Percentiles rank a stretch among this genome's conserved stretches.
These are phyloP conservation scores for Magnusiomyces magnusii DNA, from an alignment of 1,139 yeast genomes.

Conservation along the genomic window DNA sequence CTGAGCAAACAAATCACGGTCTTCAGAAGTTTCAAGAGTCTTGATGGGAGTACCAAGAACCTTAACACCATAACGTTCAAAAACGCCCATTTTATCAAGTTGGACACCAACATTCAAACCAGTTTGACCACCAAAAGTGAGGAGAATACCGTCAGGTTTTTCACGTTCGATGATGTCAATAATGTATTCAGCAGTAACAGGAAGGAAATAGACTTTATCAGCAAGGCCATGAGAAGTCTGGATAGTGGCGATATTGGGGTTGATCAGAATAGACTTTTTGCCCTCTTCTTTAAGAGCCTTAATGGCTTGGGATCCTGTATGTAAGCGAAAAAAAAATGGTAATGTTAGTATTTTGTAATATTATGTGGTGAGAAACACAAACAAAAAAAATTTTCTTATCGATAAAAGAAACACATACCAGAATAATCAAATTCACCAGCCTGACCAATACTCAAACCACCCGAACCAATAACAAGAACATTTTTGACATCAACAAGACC, in stretches of 20 bases:
- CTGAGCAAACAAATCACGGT: conserved; percentile 90
- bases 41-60: conserved; percentile 96
- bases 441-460: conserved; percentile 97
- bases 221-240: conserved; percentile 98
- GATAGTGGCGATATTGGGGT: conserved; percentile 97
- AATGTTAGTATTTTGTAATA: neutral
- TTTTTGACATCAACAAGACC: conserved; percentile 76
- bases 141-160: conserved; percentile 88
- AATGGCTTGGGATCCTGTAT: conserved; percentile 51
- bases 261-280: conserved; percentile 87
- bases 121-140: conserved; percentile 98
- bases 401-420: conserved; percentile 40
- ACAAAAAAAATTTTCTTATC: neutral
- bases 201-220: conserved; percentile 94
- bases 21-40: conserved; percentile 94
- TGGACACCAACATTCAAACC: conserved; percentile 94
- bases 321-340: neutral
- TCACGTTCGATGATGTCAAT: conserved; percentile 92
- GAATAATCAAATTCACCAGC: conserved; percentile 99
- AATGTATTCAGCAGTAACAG: conserved; percentile 95
- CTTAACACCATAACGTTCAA: conserved; percentile 83
- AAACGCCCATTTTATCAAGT: conserved; percentile 86
- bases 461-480: conserved; percentile 92
- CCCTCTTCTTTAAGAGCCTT: conserved; percentile 93
- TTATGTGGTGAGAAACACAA: neutral